Base-by-base conservation (phyloP, 2,329 filamentous ascomycete genomes). In the Colletotrichum limetticola region DNA sequence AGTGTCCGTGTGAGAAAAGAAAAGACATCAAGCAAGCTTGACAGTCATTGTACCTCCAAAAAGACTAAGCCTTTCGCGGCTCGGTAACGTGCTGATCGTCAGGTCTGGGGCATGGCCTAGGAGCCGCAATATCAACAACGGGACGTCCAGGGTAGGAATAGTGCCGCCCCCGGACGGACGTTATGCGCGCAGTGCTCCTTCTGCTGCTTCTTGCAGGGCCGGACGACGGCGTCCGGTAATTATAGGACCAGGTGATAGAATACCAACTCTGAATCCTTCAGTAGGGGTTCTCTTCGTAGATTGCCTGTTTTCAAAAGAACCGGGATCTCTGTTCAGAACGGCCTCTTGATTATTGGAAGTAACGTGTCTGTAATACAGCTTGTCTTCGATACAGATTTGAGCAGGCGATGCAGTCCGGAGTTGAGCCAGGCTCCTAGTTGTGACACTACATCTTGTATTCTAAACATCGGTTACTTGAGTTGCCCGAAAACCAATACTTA, bases 401-500 rank as follows among this genome's bases (percentile, higher is more conserved):
- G 19, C 19, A 37, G 46, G 35, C 37, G 24, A 19, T 57, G 55
- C 26, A 46, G 28, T 58, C 9, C 46, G 6, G 14, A 30, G 28
- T 57, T 55, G 68, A 72, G 35, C 67, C 68, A 63, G 55, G 14
- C 28, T 30, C 30, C 57, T 30, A 64, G 57, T 59, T 66, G 5
- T 16, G 16, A 42, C 37, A 72, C 46, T 59, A 52, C 42, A 22
- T 59, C 37, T 14, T 58, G 52, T 59, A 19, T 46, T 68, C 57
- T 55, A 52, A n/a, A 19, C 16, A 49, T 46, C 52, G 52, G 52
- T n/a, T 37, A 22, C 16, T 60, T 35, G 4, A 19, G 46, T 32
- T 14, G 30, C 24, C 11, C 37, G 22, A 35, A 35, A 35, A 11
- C 11, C 11, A 5, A 35, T 5, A 35, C 32, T 35, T 35, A 12